Percentiles rank a stretch among this genome's conserved stretches.
Evolutionary conservation across 495 filamentous ascomycete species (phyloP).

Genomic region (Penicillium malachiteum): DNA sequence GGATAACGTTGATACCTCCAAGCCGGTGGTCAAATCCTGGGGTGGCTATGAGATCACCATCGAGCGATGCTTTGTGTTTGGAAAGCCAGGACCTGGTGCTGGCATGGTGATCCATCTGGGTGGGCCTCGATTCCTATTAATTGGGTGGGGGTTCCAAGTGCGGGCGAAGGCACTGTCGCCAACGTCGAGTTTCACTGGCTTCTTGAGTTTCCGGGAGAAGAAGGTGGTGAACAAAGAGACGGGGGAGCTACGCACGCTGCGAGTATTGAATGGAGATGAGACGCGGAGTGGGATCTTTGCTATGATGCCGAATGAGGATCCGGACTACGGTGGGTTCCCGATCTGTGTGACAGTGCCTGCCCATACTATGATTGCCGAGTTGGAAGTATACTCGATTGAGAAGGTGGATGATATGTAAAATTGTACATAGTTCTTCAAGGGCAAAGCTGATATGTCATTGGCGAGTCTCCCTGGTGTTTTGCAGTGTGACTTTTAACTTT

Average conservation of each 20-base stretch:
- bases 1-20: constrained; percentile 26
- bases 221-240: constrained; percentile 30
- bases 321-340: constrained; percentile 52
- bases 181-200: constrained; percentile 41
- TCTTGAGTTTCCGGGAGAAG: constrained; percentile 45
- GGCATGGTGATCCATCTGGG: constrained; percentile 48
- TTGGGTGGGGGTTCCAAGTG: constrained; percentile 50
- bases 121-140: constrained; percentile 39
- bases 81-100: constrained; percentile 36
- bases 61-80: constrained; percentile 49
- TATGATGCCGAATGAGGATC: constrained; percentile 52
- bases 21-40: constrained; percentile 20
- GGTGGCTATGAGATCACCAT: constrained; percentile 36
- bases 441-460: too few relatives aligned
- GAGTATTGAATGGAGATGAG: constrained; percentile 51
- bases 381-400: constrained; percentile 42
- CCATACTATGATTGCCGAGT: constrained; percentile 48
- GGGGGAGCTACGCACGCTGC: constrained; percentile 34
- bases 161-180: constrained; percentile 25
- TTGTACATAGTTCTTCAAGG: too few relatives aligned
- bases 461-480: too few relatives aligned
- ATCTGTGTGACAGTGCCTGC: constrained; percentile 49
- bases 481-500: too few relatives aligned
- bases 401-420: constrained; percentile 23
- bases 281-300: constrained; percentile 42